Conservation (phyloP, 169 alveolate genomes). For the Eimeria maxima region DNA sequence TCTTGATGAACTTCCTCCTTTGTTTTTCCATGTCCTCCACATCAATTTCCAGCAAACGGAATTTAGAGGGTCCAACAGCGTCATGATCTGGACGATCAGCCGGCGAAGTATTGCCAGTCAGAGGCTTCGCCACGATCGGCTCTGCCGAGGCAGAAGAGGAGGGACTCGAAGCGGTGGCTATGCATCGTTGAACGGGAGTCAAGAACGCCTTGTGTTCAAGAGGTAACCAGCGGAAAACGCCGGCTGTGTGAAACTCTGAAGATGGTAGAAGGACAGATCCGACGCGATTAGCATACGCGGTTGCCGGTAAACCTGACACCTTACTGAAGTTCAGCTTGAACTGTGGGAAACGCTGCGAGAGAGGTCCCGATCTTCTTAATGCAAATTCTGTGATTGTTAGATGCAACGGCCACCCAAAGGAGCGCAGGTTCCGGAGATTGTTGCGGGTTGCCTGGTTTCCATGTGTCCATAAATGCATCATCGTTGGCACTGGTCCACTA, state of each 20-base stretch:
- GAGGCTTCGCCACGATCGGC: neutral
- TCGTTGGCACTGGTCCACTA: neutral
- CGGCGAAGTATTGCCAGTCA: neutral
- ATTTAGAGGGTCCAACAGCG: neutral
- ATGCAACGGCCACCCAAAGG: neutral
- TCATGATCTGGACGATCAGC: neutral
- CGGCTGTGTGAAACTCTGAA: neutral
- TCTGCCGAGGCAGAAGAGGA: neutral
- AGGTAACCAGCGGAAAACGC: neutral
- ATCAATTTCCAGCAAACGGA: slow-evolving; percentile 37
- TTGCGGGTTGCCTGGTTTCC: neutral
- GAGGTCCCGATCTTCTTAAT: neutral
- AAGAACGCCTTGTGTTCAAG: neutral
- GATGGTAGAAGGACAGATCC: neutral
- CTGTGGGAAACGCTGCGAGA: neutral
- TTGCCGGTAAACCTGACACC: neutral
- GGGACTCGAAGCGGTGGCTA: neutral
- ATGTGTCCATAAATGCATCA: neutral
- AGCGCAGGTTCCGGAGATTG: neutral
- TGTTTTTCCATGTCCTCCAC: slow-evolving; percentile 32
- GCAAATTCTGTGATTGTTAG: neutral
- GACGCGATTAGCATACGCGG: neutral
- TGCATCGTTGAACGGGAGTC: neutral
- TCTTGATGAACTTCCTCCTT: neutral
- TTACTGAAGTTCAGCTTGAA: neutral